Evolutionary conservation across 139 green algal genomes (phyloP), one percentile per base, ranked within the genome.

Genomic region (Parachlorella kessleri): DNA sequence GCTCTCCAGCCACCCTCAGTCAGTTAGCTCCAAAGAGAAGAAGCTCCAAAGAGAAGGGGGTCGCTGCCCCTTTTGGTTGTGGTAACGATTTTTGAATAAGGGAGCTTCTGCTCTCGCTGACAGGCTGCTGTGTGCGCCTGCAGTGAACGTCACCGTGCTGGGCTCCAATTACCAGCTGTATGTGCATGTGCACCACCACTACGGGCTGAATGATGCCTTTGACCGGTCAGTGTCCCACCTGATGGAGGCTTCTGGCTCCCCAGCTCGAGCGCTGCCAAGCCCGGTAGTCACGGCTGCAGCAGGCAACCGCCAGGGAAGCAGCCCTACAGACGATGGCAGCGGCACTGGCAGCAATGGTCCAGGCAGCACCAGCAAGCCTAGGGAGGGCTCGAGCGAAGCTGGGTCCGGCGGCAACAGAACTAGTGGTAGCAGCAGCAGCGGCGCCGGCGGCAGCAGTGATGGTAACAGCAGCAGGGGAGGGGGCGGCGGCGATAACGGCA

Each of bases 181-280:
- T 42, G 55, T 75, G 4, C 76, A 92, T 54, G 77, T 81, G 55
- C 82, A 90, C 76, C 76, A 90, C 42, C 66, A 68, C 55, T 95
- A 90, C 65, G 92, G 92, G 6, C 80, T 96, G 24, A 94, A 96
- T 70, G 92, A 96, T 55, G 92, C 92, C 2, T 96, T 92, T 76
- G 89, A 95, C 71, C 73, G 85, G 37, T 88, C 82, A 1, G 88
- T 96, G 3, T 83, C 75, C 4, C 38, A 89, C 30, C 84, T 95
- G 73, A 80, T 94, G 33, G 26, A 63, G 40, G 28, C 66, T 23
- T 6, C n/a, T n/a, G 26, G 3, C 64, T 7, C 24, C 66, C 41
- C 32, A 2, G 28, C 39, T 24, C 24, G 4, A 24, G 5, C 38
- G 71, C 71, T 18, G 53, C 26, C n/a, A n/a, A n/a, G n/a, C n/a